Percentiles rank a stretch among this genome's conserved stretches.
phyloP scores from a whole-genome alignment of 1,284 basidiomycete species.

The Coniferiporia weirii region DNA sequence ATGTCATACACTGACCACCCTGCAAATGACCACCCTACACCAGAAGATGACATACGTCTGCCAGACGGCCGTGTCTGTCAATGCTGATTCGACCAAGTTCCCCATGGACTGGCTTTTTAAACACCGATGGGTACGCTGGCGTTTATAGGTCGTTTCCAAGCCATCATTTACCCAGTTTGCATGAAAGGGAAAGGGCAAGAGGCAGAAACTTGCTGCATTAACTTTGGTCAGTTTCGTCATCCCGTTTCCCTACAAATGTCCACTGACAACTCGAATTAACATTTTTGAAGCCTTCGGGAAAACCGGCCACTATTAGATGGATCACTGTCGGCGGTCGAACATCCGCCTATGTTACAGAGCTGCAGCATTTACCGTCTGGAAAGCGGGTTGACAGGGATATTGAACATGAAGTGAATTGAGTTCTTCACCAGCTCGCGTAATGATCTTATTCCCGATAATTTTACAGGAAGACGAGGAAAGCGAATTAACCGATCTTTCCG shows the following conservation, averaged over 20 bases:
- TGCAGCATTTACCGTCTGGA: constrained; percentile 40
- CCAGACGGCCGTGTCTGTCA: constrained; percentile 57
- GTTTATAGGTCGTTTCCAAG: not conserved
- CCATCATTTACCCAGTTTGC: not conserved
- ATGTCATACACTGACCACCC: constrained; percentile 49
- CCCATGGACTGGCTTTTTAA: constrained; percentile 70
- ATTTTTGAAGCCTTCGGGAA: constrained; percentile 55
- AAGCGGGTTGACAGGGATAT: not conserved
- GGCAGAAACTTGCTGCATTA: constrained; percentile 41
- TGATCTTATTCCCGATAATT: not conserved
- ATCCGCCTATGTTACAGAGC: constrained; percentile 65
- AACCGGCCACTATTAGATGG: constrained; percentile 70
- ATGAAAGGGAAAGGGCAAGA: constrained; percentile 70
- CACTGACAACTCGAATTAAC: constrained; percentile 9
- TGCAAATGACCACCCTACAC: constrained; percentile 52
- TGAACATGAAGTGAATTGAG: not conserved
- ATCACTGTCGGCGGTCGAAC: constrained; percentile 79
- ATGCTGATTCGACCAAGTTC: constrained; percentile 70
- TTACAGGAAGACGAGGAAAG: constrained; percentile 24
- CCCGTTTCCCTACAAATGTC: constrained; percentile 6
- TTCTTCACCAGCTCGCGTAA: not conserved
- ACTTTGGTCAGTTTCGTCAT: constrained; percentile 42
- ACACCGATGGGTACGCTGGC: constrained; percentile 56
- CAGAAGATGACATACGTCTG: constrained; percentile 56
- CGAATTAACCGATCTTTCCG: constrained; percentile 31